Base-by-base conservation (phyloP, 2,329 filamentous ascomycete species). In the Ophiocordyceps camponoti-saundersi region DNA sequence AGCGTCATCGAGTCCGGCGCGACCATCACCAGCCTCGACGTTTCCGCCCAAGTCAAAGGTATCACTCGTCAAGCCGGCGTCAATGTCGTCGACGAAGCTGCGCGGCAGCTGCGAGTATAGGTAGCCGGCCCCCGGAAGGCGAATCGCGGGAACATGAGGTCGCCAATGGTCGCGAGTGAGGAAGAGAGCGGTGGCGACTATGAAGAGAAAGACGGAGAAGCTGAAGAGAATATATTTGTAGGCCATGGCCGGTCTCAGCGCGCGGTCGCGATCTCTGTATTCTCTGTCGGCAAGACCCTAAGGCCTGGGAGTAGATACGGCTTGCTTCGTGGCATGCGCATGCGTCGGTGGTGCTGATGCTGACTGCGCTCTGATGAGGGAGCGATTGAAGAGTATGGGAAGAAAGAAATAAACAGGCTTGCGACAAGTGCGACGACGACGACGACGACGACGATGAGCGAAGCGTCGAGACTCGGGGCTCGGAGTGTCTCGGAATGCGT, bases 41-140 rank as follows among this genome's bases (percentile, higher is more conserved):
- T 98, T 98, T 52, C 74, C 77, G 11, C 72, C 68, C 23, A 98
- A 75, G 58, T 95, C 84, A 61, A 98, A 98, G 47, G 81, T 85
- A 47, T 73, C 75, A 50, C 84, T 90, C 41, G 81, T 83, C 26
- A 98, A 75, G 20, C 92, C 92, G 16, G 85, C 81, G 64, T 95
- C 90, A 49, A 92, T 81, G 65, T 98, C 92, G 53, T 75, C 79
- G 42, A 79, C 71, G 67, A 96, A 98, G 45, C 76, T 80, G 16
- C 72, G 72, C 0, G 87, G 85, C 1, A 96, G 76, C 30, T 78
- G 82, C 46, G 80, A 73, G 69, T 96, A 95, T 56, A 86, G 65
- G 61, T 82, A 80, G 51, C 73, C 65, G 52, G 71, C 61, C 55
- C 71, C 66, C 46, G 72, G 71, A 54, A 77, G 60, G 49, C 69